Evolutionary conservation across 2,329 filamentous ascomycete genomes (phyloP), one percentile per base, ranked within the genome.

Genomic region (Diaporthe citri): DNA sequence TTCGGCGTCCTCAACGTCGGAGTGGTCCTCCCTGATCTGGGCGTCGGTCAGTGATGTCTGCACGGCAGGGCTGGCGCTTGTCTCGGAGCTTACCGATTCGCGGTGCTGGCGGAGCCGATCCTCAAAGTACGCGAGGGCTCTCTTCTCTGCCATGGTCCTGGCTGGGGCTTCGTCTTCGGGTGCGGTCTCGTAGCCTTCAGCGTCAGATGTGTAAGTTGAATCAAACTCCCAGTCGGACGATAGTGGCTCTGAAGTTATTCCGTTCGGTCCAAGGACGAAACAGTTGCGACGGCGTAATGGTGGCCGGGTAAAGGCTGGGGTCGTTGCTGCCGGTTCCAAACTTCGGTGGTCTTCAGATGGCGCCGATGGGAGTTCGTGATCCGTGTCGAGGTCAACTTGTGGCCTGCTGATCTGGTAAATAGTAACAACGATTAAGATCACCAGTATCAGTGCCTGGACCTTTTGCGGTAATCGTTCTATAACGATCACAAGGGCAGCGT

Each of bases 381-480:
- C n/a, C 4, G 20, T 1, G 8, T 60, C 34, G 5, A 60, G 25
- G 1, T 17, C 8, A 3, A 9, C 31, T 31, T 31, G 17, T 25
- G 15, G 28, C 15, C 20, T 34, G 8, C 10, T 20, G 55, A 34
- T 20, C 3, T 57, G 28, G 17, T 36, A 22, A 13, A 17, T 6
- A 3, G 15, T 5, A 22, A 41, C 1, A 12, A 3, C 22, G 17
- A 46, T 3, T 12, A 62, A 31, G 15, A 43, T 22, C 9, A 31
- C 41, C 15, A n/a, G 17, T 1, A 48, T 48, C 3, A 13, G 2
- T n/a, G 0, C 5, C 3, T 2, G 8, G 15, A 13, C 8, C 15
- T 9, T 8, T 17, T 13, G 25, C 5, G 6, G 20, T 6, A 17
- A 20, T 4, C 8, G 15, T 17, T 17, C 7, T 28, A 6, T 9